A percentile compares a stretch with the other conserved stretches of the same genome.
These are phyloP conservation scores for Zanthoxylum bungeanum DNA, from an alignment of 345 rosid species.

Conservation along the genomic window DNA sequence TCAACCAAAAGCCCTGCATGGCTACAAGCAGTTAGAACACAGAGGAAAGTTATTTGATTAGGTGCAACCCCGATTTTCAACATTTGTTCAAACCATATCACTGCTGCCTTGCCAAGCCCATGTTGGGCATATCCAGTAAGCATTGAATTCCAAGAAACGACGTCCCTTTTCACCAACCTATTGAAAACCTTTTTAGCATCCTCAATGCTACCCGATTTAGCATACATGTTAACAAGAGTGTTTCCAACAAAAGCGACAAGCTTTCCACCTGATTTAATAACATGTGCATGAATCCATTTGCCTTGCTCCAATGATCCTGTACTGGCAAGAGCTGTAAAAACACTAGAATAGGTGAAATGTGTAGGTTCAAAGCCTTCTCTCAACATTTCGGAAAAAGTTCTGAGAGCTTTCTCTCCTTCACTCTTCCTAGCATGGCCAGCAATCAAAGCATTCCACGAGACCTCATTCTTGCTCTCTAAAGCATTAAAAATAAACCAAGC, in stretches of 20 bases:
- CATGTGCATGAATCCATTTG: slow-evolving; percentile 60
- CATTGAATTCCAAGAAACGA: slow-evolving; percentile 66
- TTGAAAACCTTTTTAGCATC: slow-evolving; percentile 53
- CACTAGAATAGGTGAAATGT: slow-evolving; percentile 48
- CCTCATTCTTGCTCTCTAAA: slow-evolving; percentile 49
- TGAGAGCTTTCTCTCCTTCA: slow-evolving; percentile 49
- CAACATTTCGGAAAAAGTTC: slow-evolving; percentile 46
- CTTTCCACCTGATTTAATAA: slow-evolving; percentile 54
- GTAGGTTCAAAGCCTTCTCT: slow-evolving; percentile 45
- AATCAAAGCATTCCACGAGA: slow-evolving; percentile 69
- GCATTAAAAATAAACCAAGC: slow-evolving; percentile 40
- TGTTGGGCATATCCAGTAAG: slow-evolving; percentile 54
- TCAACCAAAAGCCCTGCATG: slow-evolving; percentile 56
- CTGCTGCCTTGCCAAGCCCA: slow-evolving; percentile 45
- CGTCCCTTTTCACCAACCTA: slow-evolving; percentile 39
- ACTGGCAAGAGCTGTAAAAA: slow-evolving; percentile 48
- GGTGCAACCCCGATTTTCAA: slow-evolving; percentile 36
- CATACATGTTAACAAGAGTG: slow-evolving; percentile 63
- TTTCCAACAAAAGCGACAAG: slow-evolving; percentile 57
- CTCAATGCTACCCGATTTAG: slow-evolving; percentile 56
- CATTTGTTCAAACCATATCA: slow-evolving; percentile 47
- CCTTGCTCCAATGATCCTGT: slow-evolving; percentile 66
- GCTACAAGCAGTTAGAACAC: slow-evolving; percentile 64
- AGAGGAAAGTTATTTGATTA: slow-evolving; percentile 53
- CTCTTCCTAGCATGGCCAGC: slow-evolving; percentile 59